Conservation (phyloP, 768 basidiomycete genomes). For the Phaeotremella fagi region DNA sequence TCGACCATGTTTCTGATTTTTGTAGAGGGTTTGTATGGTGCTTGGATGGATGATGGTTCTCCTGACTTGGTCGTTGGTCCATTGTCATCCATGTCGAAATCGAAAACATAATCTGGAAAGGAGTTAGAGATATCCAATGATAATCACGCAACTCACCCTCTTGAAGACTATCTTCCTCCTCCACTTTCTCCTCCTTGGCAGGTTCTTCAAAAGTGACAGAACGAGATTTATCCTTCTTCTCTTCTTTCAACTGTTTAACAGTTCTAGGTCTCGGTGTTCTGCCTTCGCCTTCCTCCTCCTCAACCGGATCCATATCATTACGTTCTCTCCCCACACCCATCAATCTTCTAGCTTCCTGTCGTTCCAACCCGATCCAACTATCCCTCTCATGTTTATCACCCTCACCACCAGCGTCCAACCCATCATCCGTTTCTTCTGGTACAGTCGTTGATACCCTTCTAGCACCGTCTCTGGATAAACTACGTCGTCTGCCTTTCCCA, state of each 20-base stretch:
- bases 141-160: slow-evolving; percentile 22
- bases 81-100: slow-evolving; percentile 45
- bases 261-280: slow-evolving; percentile 25
- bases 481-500: background rate
- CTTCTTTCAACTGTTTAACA: slow-evolving; percentile 16
- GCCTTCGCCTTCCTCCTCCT: slow-evolving; percentile 15
- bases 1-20: slow-evolving; percentile 35
- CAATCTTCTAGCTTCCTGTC: slow-evolving; percentile 17
- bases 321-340: background rate
- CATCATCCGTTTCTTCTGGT: slow-evolving; percentile 2
- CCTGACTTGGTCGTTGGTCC: background rate
- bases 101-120: slow-evolving; percentile 42
- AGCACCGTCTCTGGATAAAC: background rate
- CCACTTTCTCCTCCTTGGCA: slow-evolving; percentile 7
- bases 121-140: slow-evolving; percentile 2
- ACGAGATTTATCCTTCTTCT: slow-evolving; percentile 10
- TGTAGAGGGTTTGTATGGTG: background rate
- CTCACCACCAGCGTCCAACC: too few relatives aligned
- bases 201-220: slow-evolving; percentile 46
- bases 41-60: background rate
- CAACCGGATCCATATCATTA: slow-evolving; percentile 13
- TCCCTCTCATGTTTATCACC: slow-evolving; percentile 22
- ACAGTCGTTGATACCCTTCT: background rate
- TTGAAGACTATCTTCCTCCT: slow-evolving; percentile 1
- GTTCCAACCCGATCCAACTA: slow-evolving; percentile 34